Base-by-base conservation (phyloP, 345 rosid genomes). In the Corchorus olitorius region DNA sequence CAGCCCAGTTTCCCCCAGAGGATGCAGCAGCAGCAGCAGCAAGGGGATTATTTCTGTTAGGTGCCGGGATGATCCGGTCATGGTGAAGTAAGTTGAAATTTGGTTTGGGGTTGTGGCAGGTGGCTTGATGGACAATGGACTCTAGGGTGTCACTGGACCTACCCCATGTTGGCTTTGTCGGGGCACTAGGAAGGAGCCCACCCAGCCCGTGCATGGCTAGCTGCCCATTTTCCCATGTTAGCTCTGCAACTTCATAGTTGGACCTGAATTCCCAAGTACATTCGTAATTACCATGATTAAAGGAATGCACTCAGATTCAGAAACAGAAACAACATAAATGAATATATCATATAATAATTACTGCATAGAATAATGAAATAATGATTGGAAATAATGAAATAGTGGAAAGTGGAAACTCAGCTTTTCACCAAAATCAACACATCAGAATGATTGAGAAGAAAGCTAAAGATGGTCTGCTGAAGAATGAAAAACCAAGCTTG, bases 211-310 rank as follows among this genome's bases (percentile, higher is more conserved):
- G 93, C 89, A 90, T 83, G 82, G 88, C 87, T 35, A 95, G 72
- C 65, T 93, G 98, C 1, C 98, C 98, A 78, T 93, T 93, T 80
- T 90, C 89, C 99, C 99, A 95, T 19, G 97, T 95, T 76, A 93
- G 84, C 86, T 91, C 99, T 43, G 98, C 92, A 54, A 95, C 92
- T 82, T 90, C 96, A 46, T 86, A 87, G 79, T 88, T 85, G 54
- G 78, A 77, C 86, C 98, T 94, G 93, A 78, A 60, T 43, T 33
- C 27, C 27, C 67, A 60, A 73, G 39, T 34, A 43, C 27, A 46
- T 14, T 56, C n/a, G n/a, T n/a, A n/a, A n/a, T n/a, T n/a, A n/a
- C 11, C 37, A 70, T 68, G 48, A 68, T 17, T 8, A n/a, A 34
- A 65, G 70, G 33, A 65, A 13, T 17, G 70, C 41, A 41, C 19